These are phyloP conservation scores for Mycena filopes DNA, from an alignment of 768 basidiomycete species.

Conservation along the genomic window DNA sequence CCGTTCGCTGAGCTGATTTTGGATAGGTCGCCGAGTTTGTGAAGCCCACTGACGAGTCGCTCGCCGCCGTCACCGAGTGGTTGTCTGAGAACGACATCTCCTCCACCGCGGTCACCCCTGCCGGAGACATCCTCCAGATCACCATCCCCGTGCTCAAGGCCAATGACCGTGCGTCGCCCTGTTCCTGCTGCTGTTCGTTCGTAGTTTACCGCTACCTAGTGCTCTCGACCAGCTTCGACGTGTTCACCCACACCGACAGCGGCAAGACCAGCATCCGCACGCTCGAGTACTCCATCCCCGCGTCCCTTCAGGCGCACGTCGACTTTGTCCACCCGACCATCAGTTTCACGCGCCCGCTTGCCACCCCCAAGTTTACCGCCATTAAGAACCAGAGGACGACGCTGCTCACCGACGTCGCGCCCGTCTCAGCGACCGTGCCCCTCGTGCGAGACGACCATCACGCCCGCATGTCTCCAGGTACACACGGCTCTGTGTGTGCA, in stretches of 20 bases:
- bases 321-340: conserved; percentile 40
- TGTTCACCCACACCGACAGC: conserved; percentile 33
- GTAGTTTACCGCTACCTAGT: too few species aligned
- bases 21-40: conserved; percentile 5
- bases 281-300: conserved; percentile 38
- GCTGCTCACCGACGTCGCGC: not conserved
- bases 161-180: too few species aligned
- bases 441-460: conserved; percentile 32
- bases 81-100: conserved; percentile 33
- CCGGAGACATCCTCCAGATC: conserved; percentile 38
- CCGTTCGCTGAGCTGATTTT: conserved; percentile 5
- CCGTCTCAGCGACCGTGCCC: conserved; percentile 29
- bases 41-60: conserved; percentile 5
- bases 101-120: conserved; percentile 25
- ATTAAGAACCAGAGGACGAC: not conserved
- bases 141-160: conserved; percentile 37
- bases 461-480: conserved; percentile 32
- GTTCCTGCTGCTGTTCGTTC: too few species aligned
- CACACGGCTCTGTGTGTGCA: too few species aligned
- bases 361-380: conserved; percentile 13
- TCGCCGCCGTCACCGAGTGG: conserved; percentile 35
- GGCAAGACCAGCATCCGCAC: conserved; percentile 36
- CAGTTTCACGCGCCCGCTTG: conserved; percentile 15
- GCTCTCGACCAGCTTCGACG: conserved; percentile 36
- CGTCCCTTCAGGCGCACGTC: conserved; percentile 34